Evolutionary conservation across 169 alveolate species (phyloP), one percentile per base, ranked within the genome.

Genomic region (Toxoplasma gondii): DNA sequence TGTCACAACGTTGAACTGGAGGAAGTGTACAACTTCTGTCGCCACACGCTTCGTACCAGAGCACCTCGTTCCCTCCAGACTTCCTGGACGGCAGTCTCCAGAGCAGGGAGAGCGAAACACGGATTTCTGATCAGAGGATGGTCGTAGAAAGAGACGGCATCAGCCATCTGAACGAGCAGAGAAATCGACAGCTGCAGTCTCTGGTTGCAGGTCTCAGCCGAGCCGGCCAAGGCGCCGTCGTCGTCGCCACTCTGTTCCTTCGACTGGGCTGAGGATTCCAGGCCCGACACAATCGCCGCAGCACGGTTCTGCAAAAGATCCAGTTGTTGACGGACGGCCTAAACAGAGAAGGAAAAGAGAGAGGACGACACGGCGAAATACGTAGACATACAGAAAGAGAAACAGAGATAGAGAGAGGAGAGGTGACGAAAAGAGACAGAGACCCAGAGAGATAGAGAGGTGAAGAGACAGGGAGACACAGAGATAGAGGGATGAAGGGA

Each of bases 251-350:
- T 49, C 70, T 34, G 91, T 49, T 29, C 24, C 0, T 12, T 38
- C 49, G 38, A 67, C 45, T 5, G 41, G 27, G 67, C 29, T 5
- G 91, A n/a, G 17, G 91, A 34, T 31, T 39, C 70, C 22, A 49
- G 78, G 0, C 91, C 91, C 49, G 80, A 39, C 2, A 39, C 49
- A 29, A 86, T 27, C 24, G 91, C 91, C 43, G 91, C 91, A 24
- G 91, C 70, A 10, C 41, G 34, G 31, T 86, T 39, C 91, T 86
- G 91, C 41, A 86, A 34, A 45, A n/a, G 49, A 29, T 86, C 91
- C 19, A 86, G 91, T 45, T 86, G 80, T n/a, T 53, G 91, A 67
- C 45, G 67, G n/a, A 86, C 91, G 49, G 69, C 91, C 91, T 86
- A 69, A 36, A 44, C 92, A 87, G 92, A 67, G 53, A 31, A 49